These are phyloP conservation scores for Talaromyces ruber DNA, from an alignment of 495 filamentous ascomycete species.

Conservation along the genomic window DNA sequence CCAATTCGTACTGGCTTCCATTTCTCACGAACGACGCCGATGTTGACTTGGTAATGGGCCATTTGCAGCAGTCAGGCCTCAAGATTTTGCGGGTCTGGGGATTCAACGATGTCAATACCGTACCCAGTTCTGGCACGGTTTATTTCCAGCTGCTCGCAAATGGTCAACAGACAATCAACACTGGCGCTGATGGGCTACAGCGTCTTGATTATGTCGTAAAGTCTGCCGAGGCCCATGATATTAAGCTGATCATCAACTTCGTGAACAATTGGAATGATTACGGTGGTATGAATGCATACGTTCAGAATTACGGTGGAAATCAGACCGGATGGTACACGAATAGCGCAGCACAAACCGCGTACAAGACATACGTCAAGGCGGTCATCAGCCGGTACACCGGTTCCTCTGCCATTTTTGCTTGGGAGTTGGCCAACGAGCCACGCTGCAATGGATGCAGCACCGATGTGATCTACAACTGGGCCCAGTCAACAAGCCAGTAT, in stretches of 20 bases:
- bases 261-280: constrained; percentile 52
- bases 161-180: constrained; percentile 48
- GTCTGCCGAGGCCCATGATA: constrained; percentile 41
- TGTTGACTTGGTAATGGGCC: constrained; percentile 41
- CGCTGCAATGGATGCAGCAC: constrained; percentile 51
- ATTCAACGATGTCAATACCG: constrained; percentile 49
- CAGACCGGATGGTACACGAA: constrained; percentile 44
- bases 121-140: constrained; percentile 30
- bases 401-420: constrained; percentile 51
- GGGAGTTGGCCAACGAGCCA: constrained; percentile 62
- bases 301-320: constrained; percentile 43
- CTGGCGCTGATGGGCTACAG: constrained; percentile 49
- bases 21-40: constrained; percentile 52
- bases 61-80: constrained; percentile 39
- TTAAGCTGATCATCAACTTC: constrained; percentile 44
- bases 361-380: constrained; percentile 50
- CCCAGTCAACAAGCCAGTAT: constrained; percentile 42
- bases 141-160: constrained; percentile 48
- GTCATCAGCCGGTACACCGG: constrained; percentile 51
- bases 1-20: constrained; percentile 60
- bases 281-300: constrained; percentile 55
- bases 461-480: constrained; percentile 50
- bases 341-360: constrained; percentile 41
- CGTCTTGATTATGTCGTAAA: constrained; percentile 54
- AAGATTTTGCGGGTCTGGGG: constrained; percentile 61